Base-by-base conservation (phyloP, 129 eudicot genomes). In the Helianthus annuus region DNA sequence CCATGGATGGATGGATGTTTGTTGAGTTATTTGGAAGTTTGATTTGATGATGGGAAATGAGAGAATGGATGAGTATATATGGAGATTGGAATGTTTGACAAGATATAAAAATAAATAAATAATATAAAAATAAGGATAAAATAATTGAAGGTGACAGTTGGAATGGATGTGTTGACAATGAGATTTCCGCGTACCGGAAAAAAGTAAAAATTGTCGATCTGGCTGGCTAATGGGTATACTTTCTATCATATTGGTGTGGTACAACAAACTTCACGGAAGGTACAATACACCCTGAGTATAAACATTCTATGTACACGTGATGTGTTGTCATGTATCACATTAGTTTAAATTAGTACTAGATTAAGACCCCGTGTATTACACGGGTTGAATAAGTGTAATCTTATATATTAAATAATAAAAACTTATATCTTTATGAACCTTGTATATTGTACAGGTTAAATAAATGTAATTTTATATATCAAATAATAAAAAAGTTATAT, bases 91-190 rank as follows among this genome's bases (percentile, higher is more conserved):
- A 67, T 32, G 77, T 78, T 78, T 78, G 82, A 78, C 72, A 71
- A 70, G 51, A 14, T n/a, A 7, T 13, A 9, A 27, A 36, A 68
- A 40, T 29, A 10, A 44, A 3, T 36, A 34, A 19, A 32, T 44
- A 19, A 27, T 56, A 5, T 16, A 22, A 12, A 15, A 19, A 34
- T 7, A 74, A 73, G 48, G 29, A 12, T 34, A 15, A 44, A 76
- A 58, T 57, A 68, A 62, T 62, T 15, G 73, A 55, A 78, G 60
- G 77, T 71, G 77, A 78, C 82, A 78, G 82, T 78, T 78, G 82
- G 82, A 63, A 63, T 70, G 77, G 54, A 70, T 52, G 72, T 55
- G 76, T 64, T 78, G 77, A 70, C 71, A 78, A 71, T 71, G 64
- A 8, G 75, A 78, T 63, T 54, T 38, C 52, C 82, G 82, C 82